phyloP scores from a whole-genome alignment of 2,329 filamentous ascomycete species.

The Neopestalotiopsis sp. region DNA sequence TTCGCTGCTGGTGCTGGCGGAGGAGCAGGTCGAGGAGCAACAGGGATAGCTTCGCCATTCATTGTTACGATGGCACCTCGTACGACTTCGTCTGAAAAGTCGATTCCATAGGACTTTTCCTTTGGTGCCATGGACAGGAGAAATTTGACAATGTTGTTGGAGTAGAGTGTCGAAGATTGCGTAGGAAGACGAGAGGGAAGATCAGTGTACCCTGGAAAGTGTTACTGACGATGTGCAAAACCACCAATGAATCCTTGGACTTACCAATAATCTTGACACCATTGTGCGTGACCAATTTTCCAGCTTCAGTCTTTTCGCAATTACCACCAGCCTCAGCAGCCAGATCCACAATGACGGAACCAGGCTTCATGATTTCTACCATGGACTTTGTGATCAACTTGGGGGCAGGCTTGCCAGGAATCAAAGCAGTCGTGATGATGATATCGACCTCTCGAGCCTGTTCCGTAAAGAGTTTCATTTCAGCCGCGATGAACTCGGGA shows the following conservation, averaged over 20 bases:
- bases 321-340: constrained; percentile 89
- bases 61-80: constrained; percentile 83
- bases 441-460: constrained; percentile 90
- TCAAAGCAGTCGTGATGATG: constrained; percentile 90
- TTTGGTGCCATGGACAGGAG: constrained; percentile 80
- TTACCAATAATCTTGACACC: constrained; percentile 84
- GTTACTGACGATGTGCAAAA: background rate
- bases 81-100: constrained; percentile 84
- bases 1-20: constrained; percentile 56
- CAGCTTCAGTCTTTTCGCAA: constrained; percentile 79
- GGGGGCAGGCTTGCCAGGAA: constrained; percentile 82
- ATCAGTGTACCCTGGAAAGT: constrained; percentile 74
- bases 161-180: constrained; percentile 88
- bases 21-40: constrained; percentile 71
- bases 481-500: constrained; percentile 88
- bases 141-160: constrained; percentile 92
- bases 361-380: constrained; percentile 86
- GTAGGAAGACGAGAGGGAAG: constrained; percentile 85
- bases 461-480: constrained; percentile 91
- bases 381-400: constrained; percentile 83
- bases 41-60: constrained; percentile 76
- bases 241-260: constrained; percentile 26
- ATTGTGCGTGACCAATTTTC: constrained; percentile 72
- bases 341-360: constrained; percentile 86
- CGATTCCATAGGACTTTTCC: constrained; percentile 79